A percentile compares a stretch with the other conserved stretches of the same genome.
Conservation (phyloP, 2,329 filamentous ascomycete genomes). For the Albifimbria verrucaria region DNA sequence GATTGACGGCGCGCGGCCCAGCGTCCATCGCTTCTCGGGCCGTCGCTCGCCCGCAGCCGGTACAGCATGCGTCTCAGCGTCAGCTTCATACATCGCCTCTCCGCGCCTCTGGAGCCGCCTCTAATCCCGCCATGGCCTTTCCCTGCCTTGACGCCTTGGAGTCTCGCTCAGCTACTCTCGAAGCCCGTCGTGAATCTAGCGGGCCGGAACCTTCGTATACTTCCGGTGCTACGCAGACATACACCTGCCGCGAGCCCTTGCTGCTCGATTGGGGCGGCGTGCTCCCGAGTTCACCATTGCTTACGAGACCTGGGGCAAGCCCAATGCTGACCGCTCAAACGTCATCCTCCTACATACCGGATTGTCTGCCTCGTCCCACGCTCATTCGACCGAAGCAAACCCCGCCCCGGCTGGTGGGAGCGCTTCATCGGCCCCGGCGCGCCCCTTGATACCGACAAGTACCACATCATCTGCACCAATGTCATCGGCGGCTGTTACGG, state of each 20-base stretch:
- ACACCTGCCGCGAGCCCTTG: constrained; percentile 70
- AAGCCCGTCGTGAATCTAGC: constrained; percentile 48
- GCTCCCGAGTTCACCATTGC: constrained; percentile 87
- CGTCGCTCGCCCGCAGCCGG: not conserved
- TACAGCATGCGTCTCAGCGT: constrained; percentile 5
- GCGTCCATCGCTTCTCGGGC: not conserved
- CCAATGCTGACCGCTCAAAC: constrained; percentile 81
- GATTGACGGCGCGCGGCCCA: too few species aligned
- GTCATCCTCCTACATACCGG: constrained; percentile 91
- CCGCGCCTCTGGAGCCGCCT: constrained; percentile 40
- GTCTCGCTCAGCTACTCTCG: constrained; percentile 70
- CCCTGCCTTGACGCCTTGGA: constrained; percentile 87
- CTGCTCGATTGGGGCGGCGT: constrained; percentile 93
- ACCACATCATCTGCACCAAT: constrained; percentile 94
- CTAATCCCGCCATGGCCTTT: constrained; percentile 84
- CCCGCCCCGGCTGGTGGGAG: constrained; percentile 95
- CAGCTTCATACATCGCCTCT: constrained; percentile 16
- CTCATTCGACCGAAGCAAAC: constrained; percentile 85
- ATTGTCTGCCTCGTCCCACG: constrained; percentile 94
- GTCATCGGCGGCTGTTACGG: constrained; percentile 95
- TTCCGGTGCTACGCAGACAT: constrained; percentile 76
- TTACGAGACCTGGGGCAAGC: constrained; percentile 85
- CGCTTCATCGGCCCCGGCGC: constrained; percentile 89
- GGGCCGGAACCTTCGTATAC: constrained; percentile 96
- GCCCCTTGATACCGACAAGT: constrained; percentile 85